Base-by-base conservation (phyloP, 2,329 filamentous ascomycete species). In the Cordyceps farinosa region DNA sequence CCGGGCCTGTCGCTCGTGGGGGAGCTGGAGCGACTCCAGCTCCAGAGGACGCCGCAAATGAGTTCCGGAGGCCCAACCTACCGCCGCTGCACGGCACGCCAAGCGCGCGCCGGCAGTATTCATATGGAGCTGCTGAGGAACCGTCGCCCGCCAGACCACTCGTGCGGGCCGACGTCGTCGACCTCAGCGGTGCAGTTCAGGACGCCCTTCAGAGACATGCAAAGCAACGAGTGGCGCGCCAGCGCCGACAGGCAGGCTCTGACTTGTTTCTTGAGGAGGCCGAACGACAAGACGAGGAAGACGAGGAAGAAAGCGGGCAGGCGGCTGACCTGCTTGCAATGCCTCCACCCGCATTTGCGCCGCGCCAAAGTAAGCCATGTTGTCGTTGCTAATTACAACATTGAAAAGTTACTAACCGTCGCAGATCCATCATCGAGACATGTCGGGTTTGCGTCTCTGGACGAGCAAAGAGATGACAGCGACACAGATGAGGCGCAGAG, bases 81-180 rank as follows among this genome's bases (percentile, higher is more conserved):
- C 71, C 70, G 1, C 22, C 55, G 4, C 63, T 74, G 5, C 52
- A 65, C 42, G 75, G 73, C 3, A 76, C 76, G 0, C 74, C 76
- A 5, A 76, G 74, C 51, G 70, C 74, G 11, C 69, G 75, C 36
- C 70, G 75, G 45, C 75, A 77, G 64, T 77, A 77, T 62, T 71
- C 74, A 1, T 78, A 78, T 66, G 76, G 76, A 40, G 73, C 76
- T 40, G 73, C 63, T n/a, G 70, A 66, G 36, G 76, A 78, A 56
- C 76, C 76, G 2, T 66, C 67, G 22, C 70, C 71, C 27, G 59
- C 65, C 40, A 65, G 68, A 10, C 67, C 68, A 5, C 44, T 64
- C 30, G 61, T 50, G n/a, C 52, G 63, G 4, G 65, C 42, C 66
- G 69, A 64, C 55, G 64, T 53, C 59, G 65, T 65, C 61, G 72